Percentiles rank a stretch among this genome's conserved stretches.
Evolutionary conservation across 139 green algal genomes (phyloP).

Genomic region (Auxenochlorella pyrenoidosa): DNA sequence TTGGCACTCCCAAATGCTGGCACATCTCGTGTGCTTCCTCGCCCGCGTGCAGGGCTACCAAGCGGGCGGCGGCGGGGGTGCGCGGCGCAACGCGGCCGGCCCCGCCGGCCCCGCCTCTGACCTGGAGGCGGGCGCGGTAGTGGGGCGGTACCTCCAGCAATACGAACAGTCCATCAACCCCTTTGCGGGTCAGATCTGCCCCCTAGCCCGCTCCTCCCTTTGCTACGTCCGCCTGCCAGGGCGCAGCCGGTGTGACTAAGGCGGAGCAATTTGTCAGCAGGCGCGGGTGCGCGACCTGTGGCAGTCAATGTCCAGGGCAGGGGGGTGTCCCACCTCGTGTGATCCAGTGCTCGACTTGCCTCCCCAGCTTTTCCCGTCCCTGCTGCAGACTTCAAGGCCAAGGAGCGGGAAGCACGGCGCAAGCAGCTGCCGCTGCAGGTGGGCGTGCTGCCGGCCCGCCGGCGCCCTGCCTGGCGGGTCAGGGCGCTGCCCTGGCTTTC

Average conservation of each 20-base stretch:
- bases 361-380: too few relatives aligned
- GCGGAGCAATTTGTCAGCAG: too few relatives aligned
- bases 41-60: constrained; percentile 6
- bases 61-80: not conserved
- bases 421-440: constrained; percentile 36
- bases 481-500: too few relatives aligned
- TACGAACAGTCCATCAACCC: constrained; percentile 94
- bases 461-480: not conserved
- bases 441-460: not conserved
- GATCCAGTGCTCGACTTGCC: too few relatives aligned
- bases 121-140: constrained; percentile 73
- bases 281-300: too few relatives aligned
- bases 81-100: constrained; percentile 19
- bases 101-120: constrained; percentile 39
- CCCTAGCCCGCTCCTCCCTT: not conserved
- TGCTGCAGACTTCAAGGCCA: constrained; percentile 45
- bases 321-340: too few relatives aligned
- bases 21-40: not conserved
- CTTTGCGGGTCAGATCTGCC: constrained; percentile 64
- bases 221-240: not conserved
- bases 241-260: not conserved
- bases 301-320: too few relatives aligned
- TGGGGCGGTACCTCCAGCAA: constrained; percentile 81
- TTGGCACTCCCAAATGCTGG: too few relatives aligned
- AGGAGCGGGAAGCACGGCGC: constrained; percentile 44